These are phyloP conservation scores for Phytopythium kandeliae DNA, from an alignment of 352 stramenopile genomes.

Conservation along the genomic window DNA sequence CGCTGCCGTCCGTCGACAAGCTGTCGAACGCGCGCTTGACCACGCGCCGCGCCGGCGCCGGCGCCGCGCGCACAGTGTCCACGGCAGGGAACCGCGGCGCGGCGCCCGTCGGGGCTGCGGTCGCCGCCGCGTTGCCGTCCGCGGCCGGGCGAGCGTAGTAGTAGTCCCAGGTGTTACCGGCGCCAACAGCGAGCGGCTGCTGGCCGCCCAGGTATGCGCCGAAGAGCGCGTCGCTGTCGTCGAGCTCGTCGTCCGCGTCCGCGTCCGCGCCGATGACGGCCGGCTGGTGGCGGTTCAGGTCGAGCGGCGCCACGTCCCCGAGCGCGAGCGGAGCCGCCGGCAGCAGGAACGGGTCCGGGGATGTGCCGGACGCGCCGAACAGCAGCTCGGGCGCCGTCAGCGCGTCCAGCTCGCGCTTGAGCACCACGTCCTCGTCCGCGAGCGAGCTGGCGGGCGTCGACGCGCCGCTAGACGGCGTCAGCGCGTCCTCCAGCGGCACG, in stretches of 20 bases:
- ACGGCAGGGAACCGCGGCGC: too few relatives aligned
- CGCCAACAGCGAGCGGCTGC: neutral
- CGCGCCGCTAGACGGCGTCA: constrained; percentile 12
- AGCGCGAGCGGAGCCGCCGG: neutral
- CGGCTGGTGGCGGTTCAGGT: constrained; percentile 5
- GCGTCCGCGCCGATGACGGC: neutral
- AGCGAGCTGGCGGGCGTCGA: constrained; percentile 12
- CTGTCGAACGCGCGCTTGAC: constrained; percentile 41
- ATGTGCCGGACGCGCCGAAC: neutral
- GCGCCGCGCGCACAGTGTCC: too few relatives aligned
- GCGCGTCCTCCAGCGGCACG: neutral
- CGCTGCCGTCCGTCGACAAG: constrained; percentile 13
- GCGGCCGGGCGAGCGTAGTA: constrained; percentile 31
- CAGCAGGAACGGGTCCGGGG: too few relatives aligned
- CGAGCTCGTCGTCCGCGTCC: constrained; percentile 6
- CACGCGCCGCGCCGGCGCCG: too few relatives aligned
- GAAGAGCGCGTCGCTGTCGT: constrained; percentile 56
- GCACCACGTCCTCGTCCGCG: constrained; percentile 16
- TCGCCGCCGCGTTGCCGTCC: neutral
- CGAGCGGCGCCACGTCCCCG: constrained; percentile 2
- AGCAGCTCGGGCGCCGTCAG: constrained; percentile 8
- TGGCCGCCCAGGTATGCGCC: constrained; percentile 21
- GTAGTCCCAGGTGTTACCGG: constrained; percentile 28
- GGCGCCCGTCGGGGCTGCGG: too few relatives aligned
- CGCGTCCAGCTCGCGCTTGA: constrained; percentile 22